Percentiles rank a stretch among this genome's conserved stretches.
Evolutionary conservation across 345 rosid species (phyloP).

Genomic region (Camelina laxa): DNA sequence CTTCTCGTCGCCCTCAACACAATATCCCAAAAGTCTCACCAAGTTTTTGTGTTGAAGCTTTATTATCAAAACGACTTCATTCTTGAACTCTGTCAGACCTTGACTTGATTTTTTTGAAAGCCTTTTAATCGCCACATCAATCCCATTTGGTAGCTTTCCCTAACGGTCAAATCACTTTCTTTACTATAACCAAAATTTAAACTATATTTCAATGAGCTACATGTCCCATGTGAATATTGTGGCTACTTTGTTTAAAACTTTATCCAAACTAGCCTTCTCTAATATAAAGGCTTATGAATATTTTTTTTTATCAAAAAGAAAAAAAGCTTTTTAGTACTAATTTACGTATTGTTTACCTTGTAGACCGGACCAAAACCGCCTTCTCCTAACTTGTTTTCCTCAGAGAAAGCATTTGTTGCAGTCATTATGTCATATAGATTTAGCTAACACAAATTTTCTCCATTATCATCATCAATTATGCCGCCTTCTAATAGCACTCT

Average conservation of each 20-base stretch:
- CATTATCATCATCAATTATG: neutral
- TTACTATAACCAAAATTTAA: too few species aligned
- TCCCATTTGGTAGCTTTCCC: conserved; percentile 7
- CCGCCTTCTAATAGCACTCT: neutral
- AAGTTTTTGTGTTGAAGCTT: conserved; percentile 21
- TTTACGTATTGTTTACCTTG: conserved; percentile 3
- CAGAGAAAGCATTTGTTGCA: conserved; percentile 9
- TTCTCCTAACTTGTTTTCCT: conserved; percentile 1
- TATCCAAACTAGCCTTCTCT: neutral
- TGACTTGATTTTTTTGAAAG: conserved; percentile 9
- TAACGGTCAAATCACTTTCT: neutral
- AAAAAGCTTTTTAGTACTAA: neutral
- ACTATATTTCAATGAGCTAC: too few species aligned
- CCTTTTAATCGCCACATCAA: conserved; percentile 6
- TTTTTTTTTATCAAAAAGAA: too few species aligned
- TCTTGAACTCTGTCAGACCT: neutral
- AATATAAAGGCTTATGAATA: too few species aligned
- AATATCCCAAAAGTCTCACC: conserved; percentile 12
- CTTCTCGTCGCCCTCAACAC: neutral
- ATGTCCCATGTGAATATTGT: neutral
- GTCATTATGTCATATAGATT: neutral
- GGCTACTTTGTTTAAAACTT: neutral
- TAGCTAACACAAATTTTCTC: neutral
- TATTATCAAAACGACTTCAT: neutral
- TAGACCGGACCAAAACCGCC: conserved; percentile 21